Evolutionary conservation across 2,329 filamentous ascomycete genomes (phyloP), one percentile per base, ranked within the genome.

Genomic region (Clonostachys rhizophaga): DNA sequence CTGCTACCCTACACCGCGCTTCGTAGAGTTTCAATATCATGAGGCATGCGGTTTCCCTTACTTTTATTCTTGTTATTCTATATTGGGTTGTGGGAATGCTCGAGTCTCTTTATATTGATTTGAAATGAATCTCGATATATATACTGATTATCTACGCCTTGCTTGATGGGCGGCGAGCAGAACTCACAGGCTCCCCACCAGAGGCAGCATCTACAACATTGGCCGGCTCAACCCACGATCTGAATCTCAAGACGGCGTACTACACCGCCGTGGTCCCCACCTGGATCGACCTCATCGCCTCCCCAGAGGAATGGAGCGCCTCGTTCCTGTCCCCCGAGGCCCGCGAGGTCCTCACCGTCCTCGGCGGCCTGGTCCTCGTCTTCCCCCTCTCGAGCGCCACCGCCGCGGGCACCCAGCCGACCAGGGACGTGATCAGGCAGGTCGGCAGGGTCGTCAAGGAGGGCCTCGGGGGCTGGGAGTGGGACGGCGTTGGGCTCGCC

Each of bases 401-500:
- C 12, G 47, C 57, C 12, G 44, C 47, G 20, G 43, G 48, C 2
- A 35, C 45, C 5, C 47, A 49, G 1, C 50, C 54, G 2, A 59
- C 65, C 5, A 65, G 68, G 33, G 65, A 62, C 6, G 59, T 86
- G 8, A 63, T 86, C 24, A 56, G 63, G 17, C 66, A 77, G 11
- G 75, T 85, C 0, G 78, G 76, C 0, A 69, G 69, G 43, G 77
- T 86, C 3, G 68, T 83, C 0, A 71, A 70, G 48, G 65, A 81
- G 3, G 36, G 36, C 7, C 69, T 83, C 3, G 81, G 81, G 4
- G 79, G 79, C 8, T 80, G 74, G 70, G 68, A 70, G 3, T 87
- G 83, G 83, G 83, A 86, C 48, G 84, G 83, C 1, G 80, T 85
- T 0, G 70, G 72, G 14, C 55, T 87, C 12, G 84, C 76, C 2